These are phyloP conservation scores for Tremellales sp. DNA, from an alignment of 1,284 basidiomycete species.

Conservation along the genomic window DNA sequence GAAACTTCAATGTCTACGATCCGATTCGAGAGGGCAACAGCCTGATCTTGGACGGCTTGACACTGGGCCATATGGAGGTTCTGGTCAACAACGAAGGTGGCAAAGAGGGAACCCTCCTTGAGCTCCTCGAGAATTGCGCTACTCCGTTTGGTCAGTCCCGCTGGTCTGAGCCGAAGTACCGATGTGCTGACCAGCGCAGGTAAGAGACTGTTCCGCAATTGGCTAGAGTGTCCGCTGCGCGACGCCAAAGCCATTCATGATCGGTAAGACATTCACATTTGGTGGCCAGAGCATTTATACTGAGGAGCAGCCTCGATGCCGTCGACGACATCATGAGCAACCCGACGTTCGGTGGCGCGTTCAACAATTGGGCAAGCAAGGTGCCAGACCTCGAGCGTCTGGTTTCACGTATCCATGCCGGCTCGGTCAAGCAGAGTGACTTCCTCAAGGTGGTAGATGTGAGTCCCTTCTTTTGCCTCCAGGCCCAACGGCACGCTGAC, in stretches of 20 bases:
- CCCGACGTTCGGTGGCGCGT: constrained; percentile 68
- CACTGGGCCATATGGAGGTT: constrained; percentile 86
- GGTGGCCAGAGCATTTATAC: too few species aligned
- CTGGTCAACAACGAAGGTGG: constrained; percentile 87
- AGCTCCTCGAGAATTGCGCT: constrained; percentile 74
- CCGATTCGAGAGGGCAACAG: constrained; percentile 82
- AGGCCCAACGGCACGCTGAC: not conserved
- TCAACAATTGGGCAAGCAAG: constrained; percentile 68
- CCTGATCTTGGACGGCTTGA: constrained; percentile 85
- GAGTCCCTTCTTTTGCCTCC: constrained; percentile 8
- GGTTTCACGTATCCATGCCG: constrained; percentile 88
- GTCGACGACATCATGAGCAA: constrained; percentile 81
- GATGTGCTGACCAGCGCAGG: constrained; percentile 51
- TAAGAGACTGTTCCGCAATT: constrained; percentile 87
- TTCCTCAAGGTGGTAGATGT: constrained; percentile 77
- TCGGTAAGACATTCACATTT: constrained; percentile 56
- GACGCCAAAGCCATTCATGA: constrained; percentile 79
- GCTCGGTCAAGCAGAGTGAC: constrained; percentile 76
- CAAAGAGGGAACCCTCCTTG: constrained; percentile 78
- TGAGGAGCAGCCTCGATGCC: constrained; percentile 69
- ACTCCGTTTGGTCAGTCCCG: constrained; percentile 73
- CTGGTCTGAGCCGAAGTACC: not conserved
- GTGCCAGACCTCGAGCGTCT: constrained; percentile 90
- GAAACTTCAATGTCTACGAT: constrained; percentile 94
- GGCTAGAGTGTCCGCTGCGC: constrained; percentile 84